phyloP scores from a whole-genome alignment of 2,329 filamentous ascomycete species.

The Ceratocystis lukuohia region DNA sequence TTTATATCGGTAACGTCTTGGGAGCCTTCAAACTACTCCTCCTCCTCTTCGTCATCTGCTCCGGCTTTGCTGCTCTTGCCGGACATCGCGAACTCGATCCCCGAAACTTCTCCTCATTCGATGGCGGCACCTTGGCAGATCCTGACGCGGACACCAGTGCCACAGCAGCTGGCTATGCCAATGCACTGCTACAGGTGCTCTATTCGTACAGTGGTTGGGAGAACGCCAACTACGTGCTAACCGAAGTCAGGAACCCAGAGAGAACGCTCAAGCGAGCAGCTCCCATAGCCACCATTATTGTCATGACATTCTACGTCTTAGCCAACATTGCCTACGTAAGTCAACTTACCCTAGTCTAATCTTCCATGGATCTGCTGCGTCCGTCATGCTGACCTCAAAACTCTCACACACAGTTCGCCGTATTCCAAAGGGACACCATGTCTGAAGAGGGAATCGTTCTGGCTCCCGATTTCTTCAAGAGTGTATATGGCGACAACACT shows the following conservation, averaged over 20 bases:
- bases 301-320: slow-evolving; percentile 48
- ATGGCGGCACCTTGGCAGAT: slow-evolving; percentile 26
- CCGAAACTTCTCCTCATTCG: slow-evolving; percentile 41
- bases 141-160: too few species aligned
- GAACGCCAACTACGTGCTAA: slow-evolving; percentile 48
- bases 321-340: slow-evolving; percentile 46
- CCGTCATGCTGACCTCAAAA: too few species aligned
- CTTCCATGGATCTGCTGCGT: too few species aligned
- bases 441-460: slow-evolving; percentile 46
- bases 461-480: slow-evolving; percentile 47
- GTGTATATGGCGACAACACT: slow-evolving; percentile 42
- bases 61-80: slow-evolving; percentile 43
- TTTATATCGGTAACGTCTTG: slow-evolving; percentile 45
- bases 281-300: slow-evolving; percentile 37
- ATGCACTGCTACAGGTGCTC: slow-evolving; percentile 43
- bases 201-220: slow-evolving; percentile 53
- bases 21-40: slow-evolving; percentile 48
- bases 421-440: slow-evolving; percentile 44
- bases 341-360: background rate
- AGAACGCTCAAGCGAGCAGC: slow-evolving; percentile 43
- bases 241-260: slow-evolving; percentile 42
- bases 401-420: slow-evolving; percentile 34
- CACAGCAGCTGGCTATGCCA: slow-evolving; percentile 22
- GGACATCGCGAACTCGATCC: slow-evolving; percentile 37
- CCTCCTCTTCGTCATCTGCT: slow-evolving; percentile 47